Conservation (phyloP, 116 monocot species). For the Phalaenopsis hybrid region DNA sequence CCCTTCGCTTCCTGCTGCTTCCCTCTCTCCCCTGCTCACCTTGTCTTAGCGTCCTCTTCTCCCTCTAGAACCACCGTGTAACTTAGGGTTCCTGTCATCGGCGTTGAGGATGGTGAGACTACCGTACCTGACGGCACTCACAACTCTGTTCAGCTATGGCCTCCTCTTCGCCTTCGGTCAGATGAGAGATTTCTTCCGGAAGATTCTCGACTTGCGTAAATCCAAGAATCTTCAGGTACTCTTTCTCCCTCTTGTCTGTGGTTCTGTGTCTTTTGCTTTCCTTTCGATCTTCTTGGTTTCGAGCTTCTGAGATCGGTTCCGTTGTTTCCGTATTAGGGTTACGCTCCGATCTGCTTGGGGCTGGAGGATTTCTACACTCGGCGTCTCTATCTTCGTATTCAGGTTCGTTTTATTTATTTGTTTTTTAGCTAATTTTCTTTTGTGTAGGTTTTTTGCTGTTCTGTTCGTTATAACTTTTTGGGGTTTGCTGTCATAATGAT, state of each 20-base stretch:
- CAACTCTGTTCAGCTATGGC: constrained; percentile 78
- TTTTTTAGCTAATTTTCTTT: background rate
- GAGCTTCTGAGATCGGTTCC: background rate
- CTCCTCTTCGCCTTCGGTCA: constrained; percentile 67
- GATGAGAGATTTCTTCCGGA: constrained; percentile 62
- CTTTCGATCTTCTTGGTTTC: background rate
- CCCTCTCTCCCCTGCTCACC: background rate
- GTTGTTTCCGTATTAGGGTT: constrained; percentile 43
- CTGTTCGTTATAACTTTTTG: background rate
- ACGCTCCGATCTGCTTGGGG: constrained; percentile 91
- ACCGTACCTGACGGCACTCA: constrained; percentile 59
- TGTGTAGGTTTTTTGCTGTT: background rate
- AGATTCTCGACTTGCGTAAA: constrained; percentile 32
- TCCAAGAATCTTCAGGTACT: constrained; percentile 40
- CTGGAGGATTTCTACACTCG: constrained; percentile 92
- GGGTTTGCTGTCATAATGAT: background rate
- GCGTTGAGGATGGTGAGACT: constrained; percentile 52
- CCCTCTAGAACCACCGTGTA: background rate
- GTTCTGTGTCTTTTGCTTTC: background rate
- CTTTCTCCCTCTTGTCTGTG: background rate
- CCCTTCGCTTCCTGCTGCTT: background rate
- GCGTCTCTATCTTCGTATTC: constrained; percentile 88
- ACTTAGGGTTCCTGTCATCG: background rate
- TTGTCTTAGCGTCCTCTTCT: background rate
- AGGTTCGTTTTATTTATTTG: constrained; percentile 29